phyloP scores from a whole-genome alignment of 495 filamentous ascomycete genomes.

The Penicillium pulvis region DNA sequence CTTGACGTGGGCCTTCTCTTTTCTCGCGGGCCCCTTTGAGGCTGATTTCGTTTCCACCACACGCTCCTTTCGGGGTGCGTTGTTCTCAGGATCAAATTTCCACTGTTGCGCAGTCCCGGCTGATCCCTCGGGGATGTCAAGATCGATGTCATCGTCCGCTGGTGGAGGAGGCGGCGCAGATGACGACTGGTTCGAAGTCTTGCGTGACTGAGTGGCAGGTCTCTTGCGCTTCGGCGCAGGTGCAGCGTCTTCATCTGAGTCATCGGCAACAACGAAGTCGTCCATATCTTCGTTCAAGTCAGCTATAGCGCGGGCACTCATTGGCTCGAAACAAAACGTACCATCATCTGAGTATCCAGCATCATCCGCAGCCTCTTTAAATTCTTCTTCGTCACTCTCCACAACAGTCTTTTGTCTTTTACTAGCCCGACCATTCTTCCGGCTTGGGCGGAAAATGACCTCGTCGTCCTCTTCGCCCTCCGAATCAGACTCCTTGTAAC shows the following conservation, averaged over 20 bases:
- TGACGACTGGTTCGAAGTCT: constrained; percentile 60
- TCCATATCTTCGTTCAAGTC: constrained; percentile 62
- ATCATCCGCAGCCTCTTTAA: constrained; percentile 56
- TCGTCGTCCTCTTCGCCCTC: constrained; percentile 61
- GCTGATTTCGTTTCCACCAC: constrained; percentile 30
- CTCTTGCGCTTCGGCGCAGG: constrained; percentile 74
- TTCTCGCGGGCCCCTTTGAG: constrained; percentile 54
- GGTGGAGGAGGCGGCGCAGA: constrained; percentile 50
- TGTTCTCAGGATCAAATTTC: constrained; percentile 80
- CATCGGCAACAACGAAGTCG: constrained; percentile 81
- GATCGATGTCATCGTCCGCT: constrained; percentile 53
- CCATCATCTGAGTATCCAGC: constrained; percentile 61
- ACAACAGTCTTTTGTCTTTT: constrained; percentile 57
- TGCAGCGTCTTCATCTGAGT: constrained; percentile 73
- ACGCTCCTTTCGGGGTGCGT: constrained; percentile 60
- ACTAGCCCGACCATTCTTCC: constrained; percentile 37
- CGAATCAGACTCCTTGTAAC: constrained; percentile 51
- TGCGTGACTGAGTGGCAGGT: constrained; percentile 54
- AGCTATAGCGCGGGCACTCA: constrained; percentile 10
- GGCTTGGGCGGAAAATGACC: constrained; percentile 46
- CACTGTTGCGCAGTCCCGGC: constrained; percentile 81
- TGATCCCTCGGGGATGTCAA: constrained; percentile 54
- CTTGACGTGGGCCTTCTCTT: constrained; percentile 73
- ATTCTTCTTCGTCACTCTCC: constrained; percentile 72
- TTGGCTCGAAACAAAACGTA: constrained; percentile 29